These are phyloP conservation scores for Paxillus involutus DNA, from an alignment of 768 basidiomycete species.

Conservation along the genomic window DNA sequence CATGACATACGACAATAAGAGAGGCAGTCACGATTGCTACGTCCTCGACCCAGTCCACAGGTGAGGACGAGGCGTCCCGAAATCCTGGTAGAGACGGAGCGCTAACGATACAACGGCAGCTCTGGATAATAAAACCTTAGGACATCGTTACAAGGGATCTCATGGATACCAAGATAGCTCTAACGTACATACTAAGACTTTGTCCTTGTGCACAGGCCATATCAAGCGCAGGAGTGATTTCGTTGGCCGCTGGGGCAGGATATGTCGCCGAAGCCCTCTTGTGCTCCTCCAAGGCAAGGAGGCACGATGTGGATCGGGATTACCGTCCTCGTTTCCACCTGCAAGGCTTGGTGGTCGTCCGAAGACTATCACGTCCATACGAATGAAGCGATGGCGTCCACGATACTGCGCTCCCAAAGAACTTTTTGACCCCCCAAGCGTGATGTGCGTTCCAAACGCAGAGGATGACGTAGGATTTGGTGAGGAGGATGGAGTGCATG, in stretches of 20 bases:
- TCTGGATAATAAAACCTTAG: constrained; percentile 80
- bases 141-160: constrained; percentile 1
- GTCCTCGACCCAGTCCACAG: constrained; percentile 97
- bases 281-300: constrained; percentile 61
- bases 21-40: constrained; percentile 80
- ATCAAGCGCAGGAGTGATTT: constrained; percentile 76
- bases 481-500: no score
- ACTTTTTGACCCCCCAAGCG: no score
- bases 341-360: no score
- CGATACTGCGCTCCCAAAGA: no score
- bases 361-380: no score
- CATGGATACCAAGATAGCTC: background rate
- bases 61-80: constrained; percentile 74
- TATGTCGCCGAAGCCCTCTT: constrained; percentile 68
- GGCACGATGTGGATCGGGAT: constrained; percentile 31
- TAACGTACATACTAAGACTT: constrained; percentile 76
- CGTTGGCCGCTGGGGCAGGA: constrained; percentile 65
- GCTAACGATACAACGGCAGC: constrained; percentile 93
- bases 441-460: no score
- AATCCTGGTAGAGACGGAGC: constrained; percentile 91
- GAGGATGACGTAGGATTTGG: no score
- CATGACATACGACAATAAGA: constrained; percentile 62
- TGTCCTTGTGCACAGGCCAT: constrained; percentile 88
- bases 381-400: no score
- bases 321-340: constrained; percentile 1